Conservation (phyloP, 2,329 filamentous ascomycete species). For the Fulvia fulva region DNA sequence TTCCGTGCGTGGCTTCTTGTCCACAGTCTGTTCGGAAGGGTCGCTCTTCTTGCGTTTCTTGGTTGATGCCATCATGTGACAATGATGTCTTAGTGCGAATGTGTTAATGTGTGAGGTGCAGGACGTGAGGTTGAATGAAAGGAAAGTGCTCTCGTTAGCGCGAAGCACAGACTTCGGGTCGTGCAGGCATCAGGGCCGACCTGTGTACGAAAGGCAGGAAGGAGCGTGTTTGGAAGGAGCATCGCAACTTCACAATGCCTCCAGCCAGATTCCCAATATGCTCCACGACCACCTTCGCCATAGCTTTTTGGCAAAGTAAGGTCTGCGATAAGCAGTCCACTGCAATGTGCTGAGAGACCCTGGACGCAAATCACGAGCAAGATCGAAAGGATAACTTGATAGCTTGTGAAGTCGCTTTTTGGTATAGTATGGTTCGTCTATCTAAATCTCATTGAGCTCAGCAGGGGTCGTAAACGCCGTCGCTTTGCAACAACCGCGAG, state of each 20-base stretch:
- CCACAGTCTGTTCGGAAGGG: too few species aligned
- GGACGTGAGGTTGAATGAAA: too few species aligned
- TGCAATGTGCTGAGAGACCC: not conserved
- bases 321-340: too few species aligned
- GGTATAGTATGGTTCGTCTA: slow-evolving; percentile 27
- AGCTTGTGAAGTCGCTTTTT: slow-evolving; percentile 20
- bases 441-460: slow-evolving; percentile 25
- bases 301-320: too few species aligned
- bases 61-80: too few species aligned
- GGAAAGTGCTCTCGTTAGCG: not conserved
- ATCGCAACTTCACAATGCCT: too few species aligned
- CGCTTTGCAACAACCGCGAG: slow-evolving; percentile 23
- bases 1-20: not conserved
- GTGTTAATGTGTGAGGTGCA: too few species aligned
- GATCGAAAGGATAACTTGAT: not conserved
- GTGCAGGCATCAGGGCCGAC: too few species aligned
- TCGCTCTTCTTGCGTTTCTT: too few species aligned
- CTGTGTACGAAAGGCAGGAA: not conserved
- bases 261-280: too few species aligned
- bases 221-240: not conserved
- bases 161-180: not conserved
- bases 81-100: too few species aligned
- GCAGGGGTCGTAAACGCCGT: slow-evolving; percentile 23
- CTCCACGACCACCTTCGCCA: too few species aligned
- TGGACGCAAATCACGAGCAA: not conserved